Evolutionary conservation across 2,329 filamentous ascomycete species (phyloP).

Genomic region (Xylariales sp.): DNA sequence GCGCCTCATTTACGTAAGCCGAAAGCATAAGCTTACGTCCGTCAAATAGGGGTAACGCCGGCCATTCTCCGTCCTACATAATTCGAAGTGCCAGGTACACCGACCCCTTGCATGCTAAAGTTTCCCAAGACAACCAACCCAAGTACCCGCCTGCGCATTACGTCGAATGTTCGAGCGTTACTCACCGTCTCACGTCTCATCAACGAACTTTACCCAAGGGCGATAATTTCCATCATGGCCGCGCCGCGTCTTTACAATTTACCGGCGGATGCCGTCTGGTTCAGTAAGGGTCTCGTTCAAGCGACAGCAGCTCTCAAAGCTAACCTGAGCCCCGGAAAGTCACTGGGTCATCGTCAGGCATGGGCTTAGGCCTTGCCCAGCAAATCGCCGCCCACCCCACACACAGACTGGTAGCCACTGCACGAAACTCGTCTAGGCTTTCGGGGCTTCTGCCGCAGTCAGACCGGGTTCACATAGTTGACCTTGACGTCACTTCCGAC

Average conservation of each 20-base stretch:
- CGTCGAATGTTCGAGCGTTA: too few relatives aligned
- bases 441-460: background rate
- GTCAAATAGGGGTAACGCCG: too few relatives aligned
- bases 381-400: constrained; percentile 53
- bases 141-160: too few relatives aligned
- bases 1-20: background rate
- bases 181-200: too few relatives aligned
- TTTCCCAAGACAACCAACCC: too few relatives aligned
- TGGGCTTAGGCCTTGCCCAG: constrained; percentile 56
- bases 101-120: too few relatives aligned
- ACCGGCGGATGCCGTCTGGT: constrained; percentile 39
- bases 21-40: too few relatives aligned
- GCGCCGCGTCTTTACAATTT: constrained; percentile 28
- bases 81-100: too few relatives aligned
- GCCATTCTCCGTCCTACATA: too few relatives aligned
- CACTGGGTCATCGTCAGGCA: constrained; percentile 62
- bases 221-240: constrained; percentile 9
- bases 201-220: too few relatives aligned
- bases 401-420: constrained; percentile 60
- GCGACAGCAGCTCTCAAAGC: background rate
- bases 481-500: constrained; percentile 38
- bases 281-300: constrained; percentile 25
- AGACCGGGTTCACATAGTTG: constrained; percentile 27
- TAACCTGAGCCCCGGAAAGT: constrained; percentile 49
- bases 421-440: constrained; percentile 43